These are phyloP conservation scores for Hypoxylon sp. DNA, from an alignment of 2,329 filamentous ascomycete genomes.

Conservation along the genomic window DNA sequence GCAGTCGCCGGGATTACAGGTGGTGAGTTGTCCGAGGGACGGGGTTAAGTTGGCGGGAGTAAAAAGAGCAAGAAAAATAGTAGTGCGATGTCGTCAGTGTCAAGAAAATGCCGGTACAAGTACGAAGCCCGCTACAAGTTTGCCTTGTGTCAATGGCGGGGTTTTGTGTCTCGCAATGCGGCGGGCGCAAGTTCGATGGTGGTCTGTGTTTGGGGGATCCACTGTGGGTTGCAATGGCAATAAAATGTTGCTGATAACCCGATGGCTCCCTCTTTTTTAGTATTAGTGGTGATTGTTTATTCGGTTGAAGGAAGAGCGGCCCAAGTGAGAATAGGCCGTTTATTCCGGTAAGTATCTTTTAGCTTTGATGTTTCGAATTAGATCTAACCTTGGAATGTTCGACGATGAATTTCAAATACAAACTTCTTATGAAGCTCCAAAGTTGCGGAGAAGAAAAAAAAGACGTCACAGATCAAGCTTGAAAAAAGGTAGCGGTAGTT, in stretches of 20 bases:
- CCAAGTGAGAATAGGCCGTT: constrained; percentile 5
- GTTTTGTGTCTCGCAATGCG: constrained; percentile 51
- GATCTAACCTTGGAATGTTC: no score
- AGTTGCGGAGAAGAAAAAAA: background rate
- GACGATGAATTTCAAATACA: no score
- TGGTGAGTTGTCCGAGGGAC: constrained; percentile 29
- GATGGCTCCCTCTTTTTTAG: constrained; percentile 25
- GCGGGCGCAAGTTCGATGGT: constrained; percentile 29
- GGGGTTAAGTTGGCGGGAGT: constrained; percentile 20
- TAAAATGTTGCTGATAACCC: constrained; percentile 25
- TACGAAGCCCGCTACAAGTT: constrained; percentile 34
- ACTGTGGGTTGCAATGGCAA: constrained; percentile 24
- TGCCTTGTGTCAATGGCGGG: constrained; percentile 50
- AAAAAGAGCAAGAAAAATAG: constrained; percentile 28
- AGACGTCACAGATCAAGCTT: constrained; percentile 5
- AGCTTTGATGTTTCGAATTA: no score
- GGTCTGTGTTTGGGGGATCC: constrained; percentile 30
- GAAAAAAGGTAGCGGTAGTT: constrained; percentile 14
- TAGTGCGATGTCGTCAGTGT: constrained; percentile 48
- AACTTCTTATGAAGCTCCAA: no score
- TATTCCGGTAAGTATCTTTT: background rate
- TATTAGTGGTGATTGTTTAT: constrained; percentile 20
- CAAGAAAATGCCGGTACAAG: constrained; percentile 32
- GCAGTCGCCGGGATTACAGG: constrained; percentile 15
- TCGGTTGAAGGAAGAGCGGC: constrained; percentile 13